These are phyloP conservation scores for Dorcoceras hygrometricum DNA, from an alignment of 257 asterid species.

Conservation along the genomic window DNA sequence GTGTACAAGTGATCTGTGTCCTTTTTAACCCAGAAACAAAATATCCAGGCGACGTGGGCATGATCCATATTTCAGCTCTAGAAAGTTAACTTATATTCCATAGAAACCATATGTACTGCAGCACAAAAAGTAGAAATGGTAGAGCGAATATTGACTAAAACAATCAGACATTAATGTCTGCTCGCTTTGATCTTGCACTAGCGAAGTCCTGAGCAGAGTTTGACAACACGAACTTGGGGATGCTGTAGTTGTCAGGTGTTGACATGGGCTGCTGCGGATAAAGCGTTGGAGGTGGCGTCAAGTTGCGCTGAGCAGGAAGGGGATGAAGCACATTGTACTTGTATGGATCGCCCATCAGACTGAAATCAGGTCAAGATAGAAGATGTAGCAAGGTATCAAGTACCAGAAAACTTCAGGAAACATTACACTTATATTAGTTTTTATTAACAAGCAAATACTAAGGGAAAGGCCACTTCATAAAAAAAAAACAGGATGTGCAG, in stretches of 20 bases:
- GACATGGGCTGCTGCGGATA: conserved; percentile 98
- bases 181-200: conserved; percentile 64
- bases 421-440: too few species aligned
- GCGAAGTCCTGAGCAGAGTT: conserved; percentile 41
- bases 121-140: neutral
- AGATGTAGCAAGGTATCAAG: neutral
- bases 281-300: conserved; percentile 95
- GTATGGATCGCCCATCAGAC: conserved; percentile 55
- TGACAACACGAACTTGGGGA: conserved; percentile 54
- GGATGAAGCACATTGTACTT: conserved; percentile 84
- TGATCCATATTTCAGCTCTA: neutral
- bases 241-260: conserved; percentile 73
- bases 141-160: conserved; percentile 9
- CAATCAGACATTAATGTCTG: conserved; percentile 70
- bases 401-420: too few species aligned
- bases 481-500: too few species aligned
- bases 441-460: too few species aligned
- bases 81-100: neutral
- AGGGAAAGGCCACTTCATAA: too few species aligned
- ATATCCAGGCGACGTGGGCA: neutral
- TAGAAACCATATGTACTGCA: conserved; percentile 5
- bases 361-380: conserved; percentile 28
- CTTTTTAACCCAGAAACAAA: neutral
- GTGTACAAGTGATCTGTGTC: neutral
- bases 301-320: conserved; percentile 87